Evolutionary conservation across 2,329 filamentous ascomycete genomes (phyloP).

Genomic region (Colletotrichum tropicale): DNA sequence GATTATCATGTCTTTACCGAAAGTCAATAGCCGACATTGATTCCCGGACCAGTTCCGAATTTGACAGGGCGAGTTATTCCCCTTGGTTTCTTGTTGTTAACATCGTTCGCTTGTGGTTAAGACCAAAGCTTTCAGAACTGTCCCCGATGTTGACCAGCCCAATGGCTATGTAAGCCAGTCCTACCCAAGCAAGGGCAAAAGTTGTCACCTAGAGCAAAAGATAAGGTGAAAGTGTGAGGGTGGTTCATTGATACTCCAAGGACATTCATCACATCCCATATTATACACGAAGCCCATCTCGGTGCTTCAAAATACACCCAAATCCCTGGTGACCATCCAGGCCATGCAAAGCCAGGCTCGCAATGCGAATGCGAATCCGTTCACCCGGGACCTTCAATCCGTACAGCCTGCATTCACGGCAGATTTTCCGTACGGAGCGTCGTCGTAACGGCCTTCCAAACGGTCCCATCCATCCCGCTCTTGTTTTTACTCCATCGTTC

Average conservation of each 20-base stretch:
- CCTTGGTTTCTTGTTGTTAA: background rate
- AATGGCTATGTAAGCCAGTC: background rate
- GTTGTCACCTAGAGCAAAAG: background rate
- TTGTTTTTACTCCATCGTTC: background rate
- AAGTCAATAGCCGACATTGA: background rate
- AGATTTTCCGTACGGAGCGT: background rate
- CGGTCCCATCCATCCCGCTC: background rate
- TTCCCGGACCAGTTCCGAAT: background rate
- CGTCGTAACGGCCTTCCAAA: background rate
- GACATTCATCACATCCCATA: background rate
- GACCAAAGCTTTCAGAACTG: background rate
- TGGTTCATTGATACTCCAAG: background rate
- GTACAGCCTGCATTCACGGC: background rate
- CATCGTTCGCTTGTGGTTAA: background rate
- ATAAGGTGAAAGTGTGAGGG: background rate
- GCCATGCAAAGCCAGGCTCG: background rate
- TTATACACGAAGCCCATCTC: conserved; percentile 7
- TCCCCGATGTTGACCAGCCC: background rate
- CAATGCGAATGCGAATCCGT: background rate
- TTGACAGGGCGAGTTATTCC: background rate
- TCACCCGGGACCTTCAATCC: background rate
- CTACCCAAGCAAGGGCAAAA: background rate
- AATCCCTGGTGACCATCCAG: background rate
- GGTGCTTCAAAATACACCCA: conserved; percentile 6
- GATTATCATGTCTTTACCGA: background rate